These are phyloP conservation scores for Cucurbita maxima DNA, from an alignment of 306 rosid genomes.

Conservation along the genomic window DNA sequence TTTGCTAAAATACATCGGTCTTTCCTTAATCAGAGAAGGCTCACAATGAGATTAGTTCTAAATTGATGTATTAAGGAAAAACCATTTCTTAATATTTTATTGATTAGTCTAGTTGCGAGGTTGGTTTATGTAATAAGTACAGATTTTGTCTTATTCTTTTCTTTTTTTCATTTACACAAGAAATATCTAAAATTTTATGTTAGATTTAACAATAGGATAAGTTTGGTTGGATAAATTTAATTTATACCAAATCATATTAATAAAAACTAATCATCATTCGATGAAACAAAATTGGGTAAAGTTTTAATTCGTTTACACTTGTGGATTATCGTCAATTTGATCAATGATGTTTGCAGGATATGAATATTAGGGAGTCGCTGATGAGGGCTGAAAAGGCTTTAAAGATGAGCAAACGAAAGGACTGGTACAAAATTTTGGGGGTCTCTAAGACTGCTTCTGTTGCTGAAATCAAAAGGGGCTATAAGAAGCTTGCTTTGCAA, in stretches of 20 bases:
- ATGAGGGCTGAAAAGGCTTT: slow-evolving; percentile 92
- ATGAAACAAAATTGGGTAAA: not conserved
- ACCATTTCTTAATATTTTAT: too few relatives aligned
- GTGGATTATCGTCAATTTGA: not conserved
- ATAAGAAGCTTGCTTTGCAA: slow-evolving; percentile 95
- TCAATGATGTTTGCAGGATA: slow-evolving; percentile 38
- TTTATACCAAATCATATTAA: not conserved
- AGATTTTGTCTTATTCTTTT: not conserved
- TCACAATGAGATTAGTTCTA: too few relatives aligned
- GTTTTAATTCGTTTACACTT: not conserved
- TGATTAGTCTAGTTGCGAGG: not conserved
- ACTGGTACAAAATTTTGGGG: slow-evolving; percentile 86
- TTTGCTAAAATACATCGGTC: not conserved
- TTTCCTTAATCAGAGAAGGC: too few relatives aligned
- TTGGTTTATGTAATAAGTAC: not conserved
- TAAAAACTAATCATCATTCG: not conserved
- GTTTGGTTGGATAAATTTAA: not conserved
- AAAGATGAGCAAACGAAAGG: slow-evolving; percentile 96
- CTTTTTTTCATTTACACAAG: not conserved
- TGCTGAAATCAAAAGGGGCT: slow-evolving; percentile 88
- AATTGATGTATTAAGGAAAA: too few relatives aligned
- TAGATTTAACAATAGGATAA: not conserved
- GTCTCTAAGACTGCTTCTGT: slow-evolving; percentile 65
- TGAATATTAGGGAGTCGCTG: slow-evolving; percentile 66
- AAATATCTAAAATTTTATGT: not conserved